Evolutionary conservation across 2,329 filamentous ascomycete species (phyloP).

Genomic region (Colletotrichum lindemuthianum): DNA sequence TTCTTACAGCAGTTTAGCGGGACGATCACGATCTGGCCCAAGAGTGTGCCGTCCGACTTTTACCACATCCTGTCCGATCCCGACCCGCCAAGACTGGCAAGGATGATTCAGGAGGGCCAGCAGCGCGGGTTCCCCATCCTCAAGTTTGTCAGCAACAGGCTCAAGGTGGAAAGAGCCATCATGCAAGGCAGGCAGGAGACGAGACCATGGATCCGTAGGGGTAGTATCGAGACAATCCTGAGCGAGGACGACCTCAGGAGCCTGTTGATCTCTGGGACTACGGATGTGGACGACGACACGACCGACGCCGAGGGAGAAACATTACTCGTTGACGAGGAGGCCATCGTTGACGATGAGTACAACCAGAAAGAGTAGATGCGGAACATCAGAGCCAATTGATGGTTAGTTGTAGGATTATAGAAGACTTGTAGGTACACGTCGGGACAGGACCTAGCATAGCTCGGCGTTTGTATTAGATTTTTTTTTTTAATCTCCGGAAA

Average conservation of each 20-base stretch:
- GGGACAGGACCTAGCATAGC: not conserved
- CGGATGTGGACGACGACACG: slow-evolving; percentile 36
- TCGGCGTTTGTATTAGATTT: slow-evolving; percentile 6
- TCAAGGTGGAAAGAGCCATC: slow-evolving; percentile 81
- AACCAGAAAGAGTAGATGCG: slow-evolving; percentile 3
- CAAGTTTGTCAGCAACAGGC: slow-evolving; percentile 87
- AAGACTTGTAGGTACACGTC: not conserved
- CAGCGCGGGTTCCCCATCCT: slow-evolving; percentile 91
- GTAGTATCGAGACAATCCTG: slow-evolving; percentile 68
- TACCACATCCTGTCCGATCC: slow-evolving; percentile 88
- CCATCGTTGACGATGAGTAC: slow-evolving; percentile 32
- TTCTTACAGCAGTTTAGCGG: slow-evolving; percentile 96
- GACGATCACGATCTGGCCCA: slow-evolving; percentile 96
- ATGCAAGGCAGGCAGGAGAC: slow-evolving; percentile 68
- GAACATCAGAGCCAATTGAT: not conserved
- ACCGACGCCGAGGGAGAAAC: slow-evolving; percentile 41
- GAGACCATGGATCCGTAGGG: slow-evolving; percentile 56
- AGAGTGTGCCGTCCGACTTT: slow-evolving; percentile 81
- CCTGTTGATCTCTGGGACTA: slow-evolving; percentile 48
- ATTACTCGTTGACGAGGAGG: slow-evolving; percentile 42
- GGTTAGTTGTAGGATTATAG: slow-evolving; percentile 1
- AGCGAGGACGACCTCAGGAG: slow-evolving; percentile 69
- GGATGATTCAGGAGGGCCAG: slow-evolving; percentile 91
- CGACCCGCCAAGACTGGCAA: slow-evolving; percentile 75
- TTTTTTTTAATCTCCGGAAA: no score